Base-by-base conservation (phyloP, 1,284 basidiomycete species). In the Apiotrichum laibachii region DNA sequence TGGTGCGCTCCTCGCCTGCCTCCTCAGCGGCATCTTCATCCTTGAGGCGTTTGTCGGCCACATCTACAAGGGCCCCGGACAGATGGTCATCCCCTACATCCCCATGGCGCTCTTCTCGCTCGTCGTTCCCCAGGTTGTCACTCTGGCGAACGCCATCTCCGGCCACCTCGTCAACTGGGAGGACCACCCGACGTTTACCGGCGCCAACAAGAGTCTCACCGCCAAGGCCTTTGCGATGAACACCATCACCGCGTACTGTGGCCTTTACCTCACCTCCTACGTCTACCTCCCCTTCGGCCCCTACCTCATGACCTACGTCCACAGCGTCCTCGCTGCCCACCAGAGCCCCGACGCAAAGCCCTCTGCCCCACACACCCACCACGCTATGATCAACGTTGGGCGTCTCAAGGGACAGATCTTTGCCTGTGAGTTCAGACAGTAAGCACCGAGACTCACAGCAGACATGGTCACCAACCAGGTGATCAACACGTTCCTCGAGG, bases 381-480 rank as follows among this genome's bases (percentile, higher is more conserved):
- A 46, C 12, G 50, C 37, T 8, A 53, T 45, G n/a, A 80, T 83
- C 76, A 81, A 83, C 63, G 72, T 80, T n/a, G 83, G 72, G 21
- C 82, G 94, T 54, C 82, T 99, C 63, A 85, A 89, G 75, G 86
- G 88, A 51, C 92, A 98, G 81, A 88, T 99, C 82, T 97, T 97
- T 75, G 93, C 95, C 15, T 80, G 75, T 75, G 50, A 60, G 76
- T 71, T 7, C 1, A 2, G 9, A 3, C 4, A 34, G 46, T 45
- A 16, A 42, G 19, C 5, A 37, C 33, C 49, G 46, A 33, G 11
- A 37, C 47, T 60, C 21, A 50, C 33, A 12, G 1, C 53, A 75
- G 91, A 89, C 73, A 89, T 87, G 39, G 92, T 98, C 3, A 98
- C 95, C 19, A 92, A 90, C 70, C 95, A 98, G 80, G 84, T 86